phyloP scores from a whole-genome alignment of 2,329 filamentous ascomycete genomes.

The Exutisphaerella laricina region DNA sequence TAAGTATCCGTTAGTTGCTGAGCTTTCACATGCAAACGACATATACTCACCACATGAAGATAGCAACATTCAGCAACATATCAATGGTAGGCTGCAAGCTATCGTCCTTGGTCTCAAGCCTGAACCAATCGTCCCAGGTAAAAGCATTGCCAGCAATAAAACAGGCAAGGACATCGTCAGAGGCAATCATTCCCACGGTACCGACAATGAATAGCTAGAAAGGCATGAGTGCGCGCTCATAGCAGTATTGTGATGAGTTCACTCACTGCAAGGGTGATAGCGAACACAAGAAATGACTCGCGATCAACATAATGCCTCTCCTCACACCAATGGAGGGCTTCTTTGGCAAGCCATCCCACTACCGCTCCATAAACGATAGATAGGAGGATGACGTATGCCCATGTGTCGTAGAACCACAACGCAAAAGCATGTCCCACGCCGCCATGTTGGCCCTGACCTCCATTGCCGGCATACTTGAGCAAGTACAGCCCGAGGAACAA shows the following conservation, averaged over 20 bases:
- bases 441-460: constrained; percentile 50
- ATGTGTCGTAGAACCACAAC: constrained; percentile 79
- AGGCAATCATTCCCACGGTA: constrained; percentile 80
- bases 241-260: not conserved
- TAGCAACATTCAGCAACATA: constrained; percentile 82
- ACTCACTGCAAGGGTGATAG: constrained; percentile 68
- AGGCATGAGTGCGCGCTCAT: constrained; percentile 8
- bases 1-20: not conserved
- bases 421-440: constrained; percentile 64
- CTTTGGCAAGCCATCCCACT: constrained; percentile 76
- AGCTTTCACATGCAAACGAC: no score
- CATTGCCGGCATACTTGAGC: constrained; percentile 65
- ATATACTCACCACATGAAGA: constrained; percentile 71
- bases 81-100: constrained; percentile 91
- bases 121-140: constrained; percentile 93
- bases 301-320: constrained; percentile 74
- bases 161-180: constrained; percentile 83
- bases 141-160: constrained; percentile 90
- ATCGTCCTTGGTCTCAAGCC: constrained; percentile 80
- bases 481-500: constrained; percentile 79
- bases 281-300: constrained; percentile 83
- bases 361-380: constrained; percentile 70
- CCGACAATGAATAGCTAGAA: constrained; percentile 70
- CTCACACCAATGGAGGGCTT: constrained; percentile 78
- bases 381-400: constrained; percentile 75